Conservation (phyloP, 805 yeast species). For the Sugiyamaella valdiviana region DNA sequence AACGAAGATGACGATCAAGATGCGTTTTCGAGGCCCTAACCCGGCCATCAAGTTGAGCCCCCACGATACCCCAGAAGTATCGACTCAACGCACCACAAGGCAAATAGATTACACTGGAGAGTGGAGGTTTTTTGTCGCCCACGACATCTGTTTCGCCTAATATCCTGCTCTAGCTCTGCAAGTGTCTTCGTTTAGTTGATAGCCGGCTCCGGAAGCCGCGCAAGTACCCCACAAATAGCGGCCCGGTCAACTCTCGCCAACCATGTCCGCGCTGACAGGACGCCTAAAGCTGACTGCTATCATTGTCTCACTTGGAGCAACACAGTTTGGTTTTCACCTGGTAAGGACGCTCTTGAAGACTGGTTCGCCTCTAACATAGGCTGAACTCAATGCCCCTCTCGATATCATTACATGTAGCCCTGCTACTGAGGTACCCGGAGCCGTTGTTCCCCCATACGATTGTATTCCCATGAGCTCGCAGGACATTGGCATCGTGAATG, state of each 20-base stretch:
- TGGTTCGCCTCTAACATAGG: slow-evolving; percentile 29
- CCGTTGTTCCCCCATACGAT: slow-evolving; percentile 21
- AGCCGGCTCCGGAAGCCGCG: too few relatives aligned
- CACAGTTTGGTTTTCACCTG: slow-evolving; percentile 93
- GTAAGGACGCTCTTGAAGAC: slow-evolving; percentile 19
- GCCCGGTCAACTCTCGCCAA: neutral
- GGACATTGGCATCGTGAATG: slow-evolving; percentile 53
- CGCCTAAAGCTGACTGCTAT: slow-evolving; percentile 22
- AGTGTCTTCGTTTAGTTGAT: too few relatives aligned
- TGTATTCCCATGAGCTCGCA: slow-evolving; percentile 50
- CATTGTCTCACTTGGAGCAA: slow-evolving; percentile 67
- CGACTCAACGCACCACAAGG: too few relatives aligned
- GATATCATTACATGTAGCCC: slow-evolving; percentile 52
- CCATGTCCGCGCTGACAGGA: slow-evolving; percentile 3
- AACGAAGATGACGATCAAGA: too few relatives aligned
- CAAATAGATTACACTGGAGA: too few relatives aligned
- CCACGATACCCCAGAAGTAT: too few relatives aligned
- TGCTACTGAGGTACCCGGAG: slow-evolving; percentile 15
- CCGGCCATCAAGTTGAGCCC: too few relatives aligned
- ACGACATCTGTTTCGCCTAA: too few relatives aligned
- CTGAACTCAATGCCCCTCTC: slow-evolving; percentile 90
- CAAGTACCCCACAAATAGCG: too few relatives aligned
- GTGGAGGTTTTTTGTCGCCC: too few relatives aligned
- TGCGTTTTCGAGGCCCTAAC: too few relatives aligned
- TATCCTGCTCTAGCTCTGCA: too few relatives aligned